A percentile compares a stretch with the other conserved stretches of the same genome.
These are phyloP conservation scores for Trichosporon asahii DNA, from an alignment of 1,284 basidiomycete species.

Conservation along the genomic window DNA sequence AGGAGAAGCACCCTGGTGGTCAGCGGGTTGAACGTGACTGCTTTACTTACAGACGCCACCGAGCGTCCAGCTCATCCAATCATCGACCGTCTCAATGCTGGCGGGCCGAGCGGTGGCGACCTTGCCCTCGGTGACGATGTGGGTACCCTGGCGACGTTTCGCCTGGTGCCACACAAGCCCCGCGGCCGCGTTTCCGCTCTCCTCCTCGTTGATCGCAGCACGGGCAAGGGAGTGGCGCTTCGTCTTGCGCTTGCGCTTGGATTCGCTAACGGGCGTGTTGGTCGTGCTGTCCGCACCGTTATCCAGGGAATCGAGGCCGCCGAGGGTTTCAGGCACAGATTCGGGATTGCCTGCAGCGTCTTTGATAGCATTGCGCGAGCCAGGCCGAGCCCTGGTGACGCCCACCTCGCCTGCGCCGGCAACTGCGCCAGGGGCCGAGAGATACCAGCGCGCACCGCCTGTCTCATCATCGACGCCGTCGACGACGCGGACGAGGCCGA, in stretches of 20 bases:
- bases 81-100: constrained; percentile 62
- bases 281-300: not conserved
- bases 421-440: constrained; percentile 44
- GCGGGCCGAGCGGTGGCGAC: not conserved
- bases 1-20: constrained; percentile 35
- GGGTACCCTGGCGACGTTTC: constrained; percentile 16
- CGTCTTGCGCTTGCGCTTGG: constrained; percentile 30
- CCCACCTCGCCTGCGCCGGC: constrained; percentile 39
- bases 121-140: constrained; percentile 16
- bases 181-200: constrained; percentile 31
- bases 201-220: constrained; percentile 39
- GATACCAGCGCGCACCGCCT: constrained; percentile 34
- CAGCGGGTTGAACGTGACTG: not conserved
- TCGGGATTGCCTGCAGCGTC: not conserved
- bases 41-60: constrained; percentile 79
- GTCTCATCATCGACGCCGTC: constrained; percentile 24
- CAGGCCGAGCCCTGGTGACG: constrained; percentile 8
- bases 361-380: not conserved
- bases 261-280: not conserved
- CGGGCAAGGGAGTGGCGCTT: constrained; percentile 39
- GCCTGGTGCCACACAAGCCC: constrained; percentile 35
- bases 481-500: constrained; percentile 74
- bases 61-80: constrained; percentile 93
- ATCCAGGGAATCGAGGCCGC: constrained; percentile 6
- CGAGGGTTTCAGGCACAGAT: constrained; percentile 16